phyloP scores from a whole-genome alignment of 352 stramenopile species.

The Phytophthora pluvialis region DNA sequence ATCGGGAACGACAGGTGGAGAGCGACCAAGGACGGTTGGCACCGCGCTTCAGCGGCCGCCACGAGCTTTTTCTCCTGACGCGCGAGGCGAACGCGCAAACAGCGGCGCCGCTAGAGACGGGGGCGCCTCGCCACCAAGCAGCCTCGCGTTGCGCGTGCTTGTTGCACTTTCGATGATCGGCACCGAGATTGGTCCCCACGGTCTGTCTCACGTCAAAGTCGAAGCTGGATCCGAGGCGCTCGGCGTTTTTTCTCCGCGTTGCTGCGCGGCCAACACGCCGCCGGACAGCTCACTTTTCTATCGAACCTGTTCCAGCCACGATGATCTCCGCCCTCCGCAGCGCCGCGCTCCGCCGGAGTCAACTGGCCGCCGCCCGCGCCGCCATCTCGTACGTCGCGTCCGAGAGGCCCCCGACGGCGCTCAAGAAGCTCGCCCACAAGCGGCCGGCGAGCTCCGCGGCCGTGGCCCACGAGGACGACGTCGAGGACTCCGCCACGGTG shows the following conservation, averaged over 20 bases:
- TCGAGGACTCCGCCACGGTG: conserved; percentile 13
- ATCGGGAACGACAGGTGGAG: neutral
- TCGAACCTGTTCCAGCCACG: conserved; percentile 1
- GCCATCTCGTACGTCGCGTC: conserved; percentile 28
- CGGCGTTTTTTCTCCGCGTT: conserved; percentile 18
- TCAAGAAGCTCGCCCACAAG: conserved; percentile 20
- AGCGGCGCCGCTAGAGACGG: conserved; percentile 15
- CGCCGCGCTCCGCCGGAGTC: conserved; percentile 11
- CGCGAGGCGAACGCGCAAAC: conserved; percentile 28
- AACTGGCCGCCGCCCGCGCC: conserved; percentile 10
- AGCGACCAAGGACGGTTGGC: neutral
- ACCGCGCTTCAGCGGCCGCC: conserved; percentile 6
- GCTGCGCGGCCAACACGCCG: conserved; percentile 3
- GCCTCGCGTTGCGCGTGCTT: neutral
- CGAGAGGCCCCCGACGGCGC: neutral
- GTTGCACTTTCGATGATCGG: conserved; percentile 31
- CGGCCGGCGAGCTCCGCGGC: conserved; percentile 24
- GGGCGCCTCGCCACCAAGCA: conserved; percentile 21
- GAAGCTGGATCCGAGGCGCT: conserved; percentile 11
- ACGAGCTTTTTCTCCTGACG: conserved; percentile 29
- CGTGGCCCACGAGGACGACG: conserved; percentile 7
- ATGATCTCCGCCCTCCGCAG: conserved; percentile 32
- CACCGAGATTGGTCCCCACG: conserved; percentile 10
- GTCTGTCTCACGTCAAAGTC: conserved; percentile 35
- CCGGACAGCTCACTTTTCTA: conserved; percentile 30